A percentile compares a stretch with the other conserved stretches of the same genome.
Conservation (phyloP, 306 rosid species). For the Medicago arabica region DNA sequence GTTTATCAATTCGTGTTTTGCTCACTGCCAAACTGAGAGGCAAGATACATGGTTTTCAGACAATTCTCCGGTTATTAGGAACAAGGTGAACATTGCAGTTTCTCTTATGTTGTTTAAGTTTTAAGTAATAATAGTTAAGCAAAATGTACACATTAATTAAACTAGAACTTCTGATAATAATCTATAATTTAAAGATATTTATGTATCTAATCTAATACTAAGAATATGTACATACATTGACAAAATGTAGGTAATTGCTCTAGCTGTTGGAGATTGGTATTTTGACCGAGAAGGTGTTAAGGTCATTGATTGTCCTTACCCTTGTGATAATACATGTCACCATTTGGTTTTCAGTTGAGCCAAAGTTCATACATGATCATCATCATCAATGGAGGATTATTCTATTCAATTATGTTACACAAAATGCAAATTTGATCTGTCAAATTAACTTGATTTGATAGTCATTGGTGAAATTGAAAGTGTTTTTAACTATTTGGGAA, state of each 20-base stretch:
- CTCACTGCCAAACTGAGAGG: constrained; percentile 95
- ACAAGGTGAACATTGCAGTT: constrained; percentile 63
- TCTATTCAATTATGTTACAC: constrained; percentile 45
- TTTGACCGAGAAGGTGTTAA: constrained; percentile 71
- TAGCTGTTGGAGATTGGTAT: constrained; percentile 96
- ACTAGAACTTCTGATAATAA: background rate
- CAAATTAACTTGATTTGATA: background rate
- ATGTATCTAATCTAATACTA: constrained; percentile 17
- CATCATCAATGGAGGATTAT: constrained; percentile 22
- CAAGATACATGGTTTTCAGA: constrained; percentile 95
- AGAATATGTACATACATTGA: background rate
- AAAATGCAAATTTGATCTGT: constrained; percentile 40
- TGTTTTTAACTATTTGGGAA: constrained; percentile 18
- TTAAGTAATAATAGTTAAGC: background rate
- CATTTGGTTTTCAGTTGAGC: constrained; percentile 69
- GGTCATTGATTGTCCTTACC: constrained; percentile 86
- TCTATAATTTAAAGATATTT: constrained; percentile 4
- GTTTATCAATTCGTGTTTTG: constrained; percentile 85
- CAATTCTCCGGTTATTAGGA: constrained; percentile 69
- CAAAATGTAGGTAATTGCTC: constrained; percentile 72
- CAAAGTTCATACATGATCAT: constrained; percentile 34
- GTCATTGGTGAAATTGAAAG: constrained; percentile 29
- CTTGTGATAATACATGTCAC: constrained; percentile 90
- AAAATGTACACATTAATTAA: background rate
- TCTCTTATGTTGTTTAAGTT: background rate